Base-by-base conservation (phyloP, 1,284 basidiomycete genomes). In the Phlebopus sp. region DNA sequence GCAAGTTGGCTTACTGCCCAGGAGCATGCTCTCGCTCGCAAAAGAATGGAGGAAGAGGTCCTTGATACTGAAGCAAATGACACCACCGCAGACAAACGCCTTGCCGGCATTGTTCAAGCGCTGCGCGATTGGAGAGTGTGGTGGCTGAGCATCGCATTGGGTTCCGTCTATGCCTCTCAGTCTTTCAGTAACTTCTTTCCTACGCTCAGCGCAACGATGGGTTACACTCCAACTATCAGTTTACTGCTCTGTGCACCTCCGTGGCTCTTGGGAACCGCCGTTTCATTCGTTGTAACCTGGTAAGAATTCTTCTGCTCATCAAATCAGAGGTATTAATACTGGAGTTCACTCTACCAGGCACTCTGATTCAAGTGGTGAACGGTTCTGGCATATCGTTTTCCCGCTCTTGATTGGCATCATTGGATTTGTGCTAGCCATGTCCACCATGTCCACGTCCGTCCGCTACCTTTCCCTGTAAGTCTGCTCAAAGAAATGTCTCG, bases 11-110 rank as follows among this genome's bases (percentile, higher is more conserved):
- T 89, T 13, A 77, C 79, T 14, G 73, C 75, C 2, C 63, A 76
- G 31, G 90, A 92, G 62, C 72, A 75, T 30, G 71, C 76, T 5
- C 73, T 92, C 7, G 89, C 90, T 0, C 70, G 81, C 47, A 72
- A 77, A 21, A 81, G 90, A 18, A 82, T 93, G 77, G 70, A 73
- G 15, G 88, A 91, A 66, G 89, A 92, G 55, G 74, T 11, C 5
- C 19, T 15, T 13, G 44, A 17, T 3, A n/a, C n/a, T 11, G 44
- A 46, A 5, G 4, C 27, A 29, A 29, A 29, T 9, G 9, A 31
- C 15, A 23, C n/a, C 11, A 17, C 13, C 9, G 18, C 37, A 18
- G 23, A 6, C 19, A 29, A 47, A 15, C 13, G 17, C 4, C 2
- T 31, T 25, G 29, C n/a, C 10, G 38, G 38, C 19, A 29, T 47